Percentiles rank a stretch among this genome's conserved stretches.
These are phyloP conservation scores for Pilobolus umbonatus DNA, from an alignment of 192 early-diverging fungal genomes.

Conservation along the genomic window DNA sequence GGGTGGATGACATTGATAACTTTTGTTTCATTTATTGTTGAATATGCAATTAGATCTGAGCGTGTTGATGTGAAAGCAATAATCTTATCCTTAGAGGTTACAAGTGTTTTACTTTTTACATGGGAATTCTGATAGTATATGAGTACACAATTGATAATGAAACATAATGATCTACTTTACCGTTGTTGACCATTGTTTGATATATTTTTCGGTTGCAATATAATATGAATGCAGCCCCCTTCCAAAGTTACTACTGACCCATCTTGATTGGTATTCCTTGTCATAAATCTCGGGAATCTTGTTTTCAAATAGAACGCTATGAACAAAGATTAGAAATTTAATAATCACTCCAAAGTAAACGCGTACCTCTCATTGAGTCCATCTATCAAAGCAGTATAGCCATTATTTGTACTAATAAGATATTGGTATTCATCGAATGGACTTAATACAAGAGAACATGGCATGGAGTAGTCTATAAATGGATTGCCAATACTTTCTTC, in stretches of 20 bases:
- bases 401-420: not conserved
- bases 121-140: not conserved
- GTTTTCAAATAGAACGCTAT: not conserved
- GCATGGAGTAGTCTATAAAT: not conserved
- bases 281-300: not conserved
- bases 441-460: not conserved
- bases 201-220: not conserved
- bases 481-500: not conserved
- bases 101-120: not conserved
- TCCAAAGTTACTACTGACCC: not conserved
- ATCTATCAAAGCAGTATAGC: not conserved
- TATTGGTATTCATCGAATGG: not conserved
- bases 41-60: not conserved
- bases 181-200: not conserved
- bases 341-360: not conserved
- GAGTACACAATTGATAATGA: not conserved
- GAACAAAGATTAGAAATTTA: not conserved
- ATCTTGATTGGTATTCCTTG: not conserved
- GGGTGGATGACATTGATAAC: not conserved
- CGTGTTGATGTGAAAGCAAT: not conserved
- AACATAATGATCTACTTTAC: not conserved
- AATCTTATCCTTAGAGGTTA: not conserved
- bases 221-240: not conserved
- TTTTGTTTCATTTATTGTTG: not conserved
- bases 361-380: not conserved